Evolutionary conservation across 768 basidiomycete species (phyloP).

Genomic region (Leccinum imitatum): DNA sequence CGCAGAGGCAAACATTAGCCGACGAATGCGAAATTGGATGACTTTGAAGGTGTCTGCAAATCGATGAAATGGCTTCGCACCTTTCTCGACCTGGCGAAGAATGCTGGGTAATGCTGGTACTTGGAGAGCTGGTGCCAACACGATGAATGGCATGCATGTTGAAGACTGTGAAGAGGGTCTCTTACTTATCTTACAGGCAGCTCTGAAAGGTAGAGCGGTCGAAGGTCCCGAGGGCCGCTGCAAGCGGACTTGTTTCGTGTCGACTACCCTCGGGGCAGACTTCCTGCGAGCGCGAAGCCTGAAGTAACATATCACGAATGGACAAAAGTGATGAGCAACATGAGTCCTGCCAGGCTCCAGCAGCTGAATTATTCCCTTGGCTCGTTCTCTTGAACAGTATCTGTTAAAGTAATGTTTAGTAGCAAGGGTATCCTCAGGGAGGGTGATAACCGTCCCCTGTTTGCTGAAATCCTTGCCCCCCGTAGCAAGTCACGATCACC

Average conservation of each 20-base stretch:
- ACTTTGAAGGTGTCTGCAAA: conserved; percentile 34
- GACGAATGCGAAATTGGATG: not conserved
- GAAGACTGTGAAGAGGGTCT: conserved; percentile 39
- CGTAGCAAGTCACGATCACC: conserved; percentile 28
- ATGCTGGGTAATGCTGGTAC: conserved; percentile 38
- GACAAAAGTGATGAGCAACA: conserved; percentile 38
- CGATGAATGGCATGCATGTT: conserved; percentile 41
- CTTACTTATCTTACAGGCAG: conserved; percentile 36
- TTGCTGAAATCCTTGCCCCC: conserved; percentile 34
- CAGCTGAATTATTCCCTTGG: not conserved
- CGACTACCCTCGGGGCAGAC: conserved; percentile 27
- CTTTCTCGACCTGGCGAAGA: conserved; percentile 35
- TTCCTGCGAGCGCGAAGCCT: conserved; percentile 34
- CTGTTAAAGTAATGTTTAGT: conserved; percentile 17
- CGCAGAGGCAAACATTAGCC: not conserved
- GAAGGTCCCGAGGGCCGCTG: conserved; percentile 43
- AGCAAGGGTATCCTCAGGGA: conserved; percentile 35
- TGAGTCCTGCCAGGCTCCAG: conserved; percentile 17
- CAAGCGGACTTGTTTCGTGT: conserved; percentile 20
- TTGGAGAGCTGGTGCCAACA: conserved; percentile 42
- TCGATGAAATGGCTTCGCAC: conserved; percentile 38
- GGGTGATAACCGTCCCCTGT: conserved; percentile 34
- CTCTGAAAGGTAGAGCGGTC: conserved; percentile 40
- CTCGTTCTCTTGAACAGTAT: conserved; percentile 21
- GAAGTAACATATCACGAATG: conserved; percentile 33